Evolutionary conservation across 2,329 filamentous ascomycete genomes (phyloP), one percentile per base, ranked within the genome.

Genomic region (Diplodia scrobiculata): DNA sequence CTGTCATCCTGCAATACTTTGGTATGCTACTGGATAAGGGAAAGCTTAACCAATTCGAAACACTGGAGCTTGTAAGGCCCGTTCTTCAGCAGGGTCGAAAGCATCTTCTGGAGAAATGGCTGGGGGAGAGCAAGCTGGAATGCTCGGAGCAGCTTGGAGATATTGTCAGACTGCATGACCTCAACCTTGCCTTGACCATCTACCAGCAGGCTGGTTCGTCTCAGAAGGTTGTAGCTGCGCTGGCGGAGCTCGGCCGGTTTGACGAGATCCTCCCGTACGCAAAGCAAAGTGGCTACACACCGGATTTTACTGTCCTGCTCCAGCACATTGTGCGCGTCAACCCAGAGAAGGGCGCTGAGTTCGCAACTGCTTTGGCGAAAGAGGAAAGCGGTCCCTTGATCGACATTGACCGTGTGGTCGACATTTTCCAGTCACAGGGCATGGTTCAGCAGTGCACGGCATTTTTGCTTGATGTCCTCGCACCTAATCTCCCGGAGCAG

Each of bases 371-470:
- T 69, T 85, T 99, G 68, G 94, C 91, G 51, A 97, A 95, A 77
- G 89, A 95, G 72, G 91, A 96, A 75, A 87, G 89, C 68, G 93
- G 92, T 29, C 89, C 93, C 27, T 82, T 97, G 67, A 89, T 99
- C 70, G 95, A 98, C 72, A 87, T 98, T 66, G 92, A 97, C 76
- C 91, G 94, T 54, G 93, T 97, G 27, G 92, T 97, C 58, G 95
- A 99, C 77, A 92, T 99, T 67, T 99, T 99, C 88, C 90, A 97
- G 79, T 93, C 93, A 10, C 95, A 99, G 79, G 93, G 92, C 73
- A 95, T 98, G 92, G 87, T 98, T 59, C 96, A 98, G 77, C 92
- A 97, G 79, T 94, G 94, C 7, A 99, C 96, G 2, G 93, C 94
- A n/a, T 99, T 99, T 86, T 82, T 99, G 62, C 86, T 99, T 29